These are phyloP conservation scores for Kazachstania kunashirensis DNA, from an alignment of 805 yeast genomes.

Conservation along the genomic window DNA sequence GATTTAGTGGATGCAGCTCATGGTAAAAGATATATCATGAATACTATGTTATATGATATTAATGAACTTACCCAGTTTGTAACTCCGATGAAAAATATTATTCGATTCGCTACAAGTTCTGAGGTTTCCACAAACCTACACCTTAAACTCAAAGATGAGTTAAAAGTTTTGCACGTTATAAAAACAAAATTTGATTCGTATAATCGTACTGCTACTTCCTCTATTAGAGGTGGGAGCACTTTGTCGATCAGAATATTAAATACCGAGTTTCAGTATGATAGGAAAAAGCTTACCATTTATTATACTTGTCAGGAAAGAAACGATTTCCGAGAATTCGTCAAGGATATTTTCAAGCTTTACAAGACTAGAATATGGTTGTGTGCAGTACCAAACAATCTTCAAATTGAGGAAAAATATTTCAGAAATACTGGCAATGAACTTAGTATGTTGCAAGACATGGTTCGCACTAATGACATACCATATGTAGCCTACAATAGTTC, in stretches of 20 bases:
- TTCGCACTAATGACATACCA: slow-evolving; percentile 8
- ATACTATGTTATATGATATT: slow-evolving; percentile 31
- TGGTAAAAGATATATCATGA: slow-evolving; percentile 13
- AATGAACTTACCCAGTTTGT: slow-evolving; percentile 42
- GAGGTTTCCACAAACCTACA: slow-evolving; percentile 51
- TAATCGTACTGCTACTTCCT: too few relatives aligned
- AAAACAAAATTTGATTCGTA: slow-evolving; percentile 36
- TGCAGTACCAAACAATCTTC: slow-evolving; percentile 43
- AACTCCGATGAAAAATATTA: slow-evolving; percentile 67
- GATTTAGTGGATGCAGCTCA: slow-evolving; percentile 9
- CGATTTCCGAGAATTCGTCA: slow-evolving; percentile 64
- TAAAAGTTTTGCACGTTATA: slow-evolving; percentile 60
- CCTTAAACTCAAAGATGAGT: slow-evolving; percentile 59
- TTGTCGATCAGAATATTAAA: slow-evolving; percentile 52
- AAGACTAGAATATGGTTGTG: slow-evolving; percentile 79
- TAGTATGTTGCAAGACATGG: slow-evolving; percentile 23
- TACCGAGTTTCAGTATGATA: slow-evolving; percentile 76
- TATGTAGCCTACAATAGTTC: slow-evolving; percentile 6
- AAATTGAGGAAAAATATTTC: slow-evolving; percentile 25
- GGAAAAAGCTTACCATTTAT: slow-evolving; percentile 66
- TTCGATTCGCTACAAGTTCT: slow-evolving; percentile 65
- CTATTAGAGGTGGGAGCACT: too few relatives aligned
- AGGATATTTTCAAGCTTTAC: slow-evolving; percentile 64
- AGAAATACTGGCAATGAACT: slow-evolving; percentile 20
- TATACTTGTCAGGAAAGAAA: slow-evolving; percentile 55